A percentile compares a stretch with the other conserved stretches of the same genome.
Conservation (phyloP, 768 basidiomycete species). For the Dendrothele bispora region DNA sequence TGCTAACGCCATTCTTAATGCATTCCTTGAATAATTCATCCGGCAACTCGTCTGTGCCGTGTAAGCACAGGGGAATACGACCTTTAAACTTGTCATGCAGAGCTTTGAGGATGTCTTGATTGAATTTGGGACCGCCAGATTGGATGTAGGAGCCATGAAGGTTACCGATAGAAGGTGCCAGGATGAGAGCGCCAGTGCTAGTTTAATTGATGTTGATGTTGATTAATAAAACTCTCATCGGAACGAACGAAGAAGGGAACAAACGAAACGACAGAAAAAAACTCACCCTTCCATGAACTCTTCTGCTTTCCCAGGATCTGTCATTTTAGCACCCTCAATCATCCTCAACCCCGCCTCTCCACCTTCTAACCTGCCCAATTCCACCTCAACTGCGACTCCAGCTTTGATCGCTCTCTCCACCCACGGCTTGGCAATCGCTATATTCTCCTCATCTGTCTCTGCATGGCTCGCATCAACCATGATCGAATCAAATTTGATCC, state of each 20-base stretch:
- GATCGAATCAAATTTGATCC: constrained; percentile 47
- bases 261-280: too few relatives aligned
- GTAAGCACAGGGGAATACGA: constrained; percentile 38
- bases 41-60: constrained; percentile 46
- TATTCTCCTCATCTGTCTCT: constrained; percentile 50
- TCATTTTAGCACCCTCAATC: constrained; percentile 49
- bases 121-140: too few relatives aligned
- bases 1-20: constrained; percentile 46
- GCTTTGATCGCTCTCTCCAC: constrained; percentile 39
- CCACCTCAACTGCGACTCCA: constrained; percentile 46
- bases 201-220: too few relatives aligned
- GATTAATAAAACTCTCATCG: too few relatives aligned
- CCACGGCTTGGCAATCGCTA: constrained; percentile 41
- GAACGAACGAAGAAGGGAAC: too few relatives aligned
- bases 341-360: constrained; percentile 48
- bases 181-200: constrained; percentile 45
- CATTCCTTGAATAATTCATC: constrained; percentile 44
- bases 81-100: constrained; percentile 35
- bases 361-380: constrained; percentile 48
- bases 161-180: constrained; percentile 50
- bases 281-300: constrained; percentile 40
- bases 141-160: constrained; percentile 45
- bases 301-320: constrained; percentile 40
- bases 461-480: constrained; percentile 54
- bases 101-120: constrained; percentile 33